Base-by-base conservation (phyloP, 139 green algal genomes). In the Tetraselmis striata region DNA sequence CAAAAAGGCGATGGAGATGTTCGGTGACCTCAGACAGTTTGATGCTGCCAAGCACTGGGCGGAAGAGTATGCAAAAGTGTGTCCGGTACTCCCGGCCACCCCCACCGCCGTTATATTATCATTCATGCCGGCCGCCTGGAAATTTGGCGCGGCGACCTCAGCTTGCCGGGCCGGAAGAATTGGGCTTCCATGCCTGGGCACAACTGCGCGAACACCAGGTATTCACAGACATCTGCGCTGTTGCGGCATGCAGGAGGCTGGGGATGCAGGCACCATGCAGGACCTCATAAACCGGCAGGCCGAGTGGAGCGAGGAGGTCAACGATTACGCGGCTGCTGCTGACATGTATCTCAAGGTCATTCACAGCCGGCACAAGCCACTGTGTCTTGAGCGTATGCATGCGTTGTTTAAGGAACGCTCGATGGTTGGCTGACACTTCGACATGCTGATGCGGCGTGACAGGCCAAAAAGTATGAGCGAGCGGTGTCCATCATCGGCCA, bases 281-380 rank as follows among this genome's bases (percentile, higher is more conserved):
- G 89, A 94, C 80, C 87, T 95, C 24, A 92, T 95, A 30, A 86
- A 90, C 76, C 83, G 85, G 58, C 93, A 97, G 87, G 93, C 93
- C 2, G 90, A 94, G 85, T 97, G 93, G 93, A 92, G 83, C 76
- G 92, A 96, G 87, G 88, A 96, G 89, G 85, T 91, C 30, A 91
- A 87, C 32, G 94, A 97, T 86, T 94, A 92, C 80, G 89, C 90
- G n/a, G 88, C 89, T 24, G 93, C 93, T 28, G 92, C 87, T 2
- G 90, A 95, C 45, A 94, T 97, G 90, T 97, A 97, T 85, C 88
- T 96, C 81, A 92, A 95, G 87, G 89, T 92, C 26, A 67, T n/a
- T n/a, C n/a, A n/a, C n/a, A n/a, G n/a, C n/a, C n/a, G n/a, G n/a
- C n/a, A n/a, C n/a, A n/a, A n/a, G n/a, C n/a, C n/a, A n/a, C n/a